phyloP scores from a whole-genome alignment of 192 early-diverging fungal species.

The Linnemannia schmuckeri region DNA sequence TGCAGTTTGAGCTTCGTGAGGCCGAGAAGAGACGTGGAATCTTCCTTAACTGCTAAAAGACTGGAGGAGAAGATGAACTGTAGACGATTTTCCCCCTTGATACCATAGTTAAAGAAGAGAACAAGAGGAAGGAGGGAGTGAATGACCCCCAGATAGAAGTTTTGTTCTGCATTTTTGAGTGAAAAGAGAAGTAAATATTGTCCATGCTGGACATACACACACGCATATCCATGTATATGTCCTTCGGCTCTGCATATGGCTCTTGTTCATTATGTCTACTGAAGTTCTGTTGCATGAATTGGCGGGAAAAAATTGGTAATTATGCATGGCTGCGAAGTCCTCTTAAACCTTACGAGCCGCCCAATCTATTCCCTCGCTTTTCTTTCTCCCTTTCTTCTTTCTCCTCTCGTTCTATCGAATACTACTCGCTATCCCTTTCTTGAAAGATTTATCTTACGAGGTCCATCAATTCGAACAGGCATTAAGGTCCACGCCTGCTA shows the following conservation, averaged over 20 bases:
- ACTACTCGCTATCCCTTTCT: neutral
- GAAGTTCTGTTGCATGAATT: neutral
- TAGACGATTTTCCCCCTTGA: neutral
- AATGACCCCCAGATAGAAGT: neutral
- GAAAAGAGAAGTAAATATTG: neutral
- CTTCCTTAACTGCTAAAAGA: slow-evolving; percentile 45
- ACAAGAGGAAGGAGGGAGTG: neutral
- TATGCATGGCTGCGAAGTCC: neutral
- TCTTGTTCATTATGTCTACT: neutral
- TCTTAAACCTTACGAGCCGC: neutral
- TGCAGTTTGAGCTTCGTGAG: slow-evolving; percentile 88
- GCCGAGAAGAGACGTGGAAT: slow-evolving; percentile 72
- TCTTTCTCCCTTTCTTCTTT: neutral
- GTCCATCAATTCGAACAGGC: neutral
- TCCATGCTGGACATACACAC: neutral
- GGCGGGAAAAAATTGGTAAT: neutral
- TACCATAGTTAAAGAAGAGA: neutral
- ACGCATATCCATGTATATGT: neutral
- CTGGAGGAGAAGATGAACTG: no score
- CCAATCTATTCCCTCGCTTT: neutral
- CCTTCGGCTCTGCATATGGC: neutral
- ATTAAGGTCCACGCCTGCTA: neutral
- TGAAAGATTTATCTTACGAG: neutral
- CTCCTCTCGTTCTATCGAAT: no score
- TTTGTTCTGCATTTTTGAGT: neutral